Base-by-base conservation (phyloP, 2,329 filamentous ascomycete genomes). In the Xenosphaeropsis pyriputrescens region DNA sequence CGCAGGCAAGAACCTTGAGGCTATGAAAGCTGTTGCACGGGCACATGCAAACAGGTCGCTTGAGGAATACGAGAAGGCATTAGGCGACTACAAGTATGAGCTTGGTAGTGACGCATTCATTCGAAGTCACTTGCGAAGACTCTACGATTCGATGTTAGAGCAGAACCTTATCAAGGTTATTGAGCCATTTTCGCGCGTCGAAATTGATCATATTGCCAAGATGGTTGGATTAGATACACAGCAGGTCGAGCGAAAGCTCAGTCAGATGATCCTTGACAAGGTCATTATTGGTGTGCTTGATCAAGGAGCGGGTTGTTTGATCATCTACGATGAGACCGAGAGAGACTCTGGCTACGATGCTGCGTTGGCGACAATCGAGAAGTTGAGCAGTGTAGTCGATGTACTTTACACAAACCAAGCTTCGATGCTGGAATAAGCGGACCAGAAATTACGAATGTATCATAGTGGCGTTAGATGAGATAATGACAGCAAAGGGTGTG, bases 81-180 rank as follows among this genome's bases (percentile, higher is more conserved):
- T 98, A 29, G 83, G 83, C 36, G 72, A 84, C 47, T 98, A 93
- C 67, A 79, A 86, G 47, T 89, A 85, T 61, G 88, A 96, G 66
- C 78, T 98, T 11, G 89, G 88, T 49, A 83, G 83, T 59, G 91
- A 98, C 57, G 74, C 84, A 43, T 98, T 98, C 66, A 93, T 98
- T 61, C 85, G 89, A 45, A 94, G 91, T 62, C 91, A 98, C 64
- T 78, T 98, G 48, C 85, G 88, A 43, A 81, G 86, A 36, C 71
- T 98, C 37, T 98, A 98, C 65, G 91, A 98, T 61, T 85, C 88
- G 57, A 95, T 98, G 86, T 64, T 98, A 56, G 91, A 98, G 68
- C 91, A 98, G 72, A 98, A 98, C 62, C 73, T 98, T 32, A 93
- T 96, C 72, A 96, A 98, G 70, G 91, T 98, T 45, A 98, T 98